Evolutionary conservation across 352 stramenopile species (phyloP), one percentile per base, ranked within the genome.

Genomic region (Phytophthora constricta): DNA sequence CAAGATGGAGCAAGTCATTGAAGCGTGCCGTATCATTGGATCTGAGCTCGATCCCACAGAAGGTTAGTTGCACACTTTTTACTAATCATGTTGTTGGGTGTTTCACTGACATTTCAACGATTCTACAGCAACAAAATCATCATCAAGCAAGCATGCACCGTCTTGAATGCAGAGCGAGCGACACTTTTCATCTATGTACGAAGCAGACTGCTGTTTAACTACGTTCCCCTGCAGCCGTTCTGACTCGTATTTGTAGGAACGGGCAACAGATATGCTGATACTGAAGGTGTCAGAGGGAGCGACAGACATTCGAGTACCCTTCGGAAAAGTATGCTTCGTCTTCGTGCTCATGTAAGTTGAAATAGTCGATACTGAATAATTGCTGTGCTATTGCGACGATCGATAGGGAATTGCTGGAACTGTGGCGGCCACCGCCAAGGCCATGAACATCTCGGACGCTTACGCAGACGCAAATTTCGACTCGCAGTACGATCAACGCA

Each of bases 381-480:
- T n/a, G n/a, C n/a, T n/a, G 5, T 55, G 39, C 41, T 31, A n/a
- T 59, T 7, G 20, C 10, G 22, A 14, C 34, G 42, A 22, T 61
- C 33, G 23, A 5, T 20, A 96, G 78, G 94, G 94, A 14, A 92
- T 98, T 47, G 91, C 92, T 23, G 95, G 95, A 5, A 91, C 80
- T 4, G 92, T 97, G 16, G 91, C 93, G 0, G 73, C 77, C 17
- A 97, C 79, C 0, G 86, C 87, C 33, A 85, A 93, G 51, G 59
- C 82, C 1, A 80, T 97, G 55, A 97, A 98, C 70, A 97, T 98
- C 50, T 73, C 65, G 5, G 91, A 99, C 65, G 96, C 94, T 1
- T 98, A 98, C 65, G 66, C 92, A n/a, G 94, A 98, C 57, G 69
- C 85, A 1, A 91, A 92, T 53, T 99, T 99, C 65, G 93, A 98